Percentiles rank a stretch among this genome's conserved stretches.
These are phyloP conservation scores for Pseudogymnoascus sp. DNA, from an alignment of 2,329 filamentous ascomycete genomes.

Conservation along the genomic window DNA sequence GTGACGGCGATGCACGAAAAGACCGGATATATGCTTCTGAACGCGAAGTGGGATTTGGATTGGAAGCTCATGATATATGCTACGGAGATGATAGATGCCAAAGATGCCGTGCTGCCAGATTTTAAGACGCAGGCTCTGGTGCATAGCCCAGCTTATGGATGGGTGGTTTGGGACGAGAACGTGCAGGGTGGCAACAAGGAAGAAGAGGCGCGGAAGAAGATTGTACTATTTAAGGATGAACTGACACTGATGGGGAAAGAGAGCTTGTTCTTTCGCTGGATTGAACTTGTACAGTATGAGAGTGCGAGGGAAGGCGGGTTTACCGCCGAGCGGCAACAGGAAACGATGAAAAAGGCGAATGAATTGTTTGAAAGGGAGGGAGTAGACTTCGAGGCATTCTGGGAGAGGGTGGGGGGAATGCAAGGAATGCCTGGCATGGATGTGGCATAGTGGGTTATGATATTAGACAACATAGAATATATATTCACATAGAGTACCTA, in stretches of 20 bases:
- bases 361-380: constrained; percentile 66
- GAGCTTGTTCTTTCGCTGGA: constrained; percentile 83
- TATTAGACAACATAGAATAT: constrained; percentile 2
- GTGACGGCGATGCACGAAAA: constrained; percentile 62
- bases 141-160: constrained; percentile 60
- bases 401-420: constrained; percentile 61
- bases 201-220: constrained; percentile 63
- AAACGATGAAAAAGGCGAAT: constrained; percentile 66
- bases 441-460: neutral
- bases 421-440: constrained; percentile 47
- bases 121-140: constrained; percentile 67
- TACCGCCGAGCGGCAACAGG: constrained; percentile 63
- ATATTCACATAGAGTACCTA: neutral
- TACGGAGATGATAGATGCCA: constrained; percentile 37
- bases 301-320: constrained; percentile 73
- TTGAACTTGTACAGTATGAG: constrained; percentile 87
- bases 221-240: constrained; percentile 72
- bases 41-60: constrained; percentile 79
- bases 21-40: constrained; percentile 83
- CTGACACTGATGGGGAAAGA: constrained; percentile 75
- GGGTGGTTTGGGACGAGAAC: constrained; percentile 61
- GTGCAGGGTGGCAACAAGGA: constrained; percentile 39
- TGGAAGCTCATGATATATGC: constrained; percentile 74
- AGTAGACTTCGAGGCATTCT: constrained; percentile 77
- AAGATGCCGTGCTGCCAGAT: constrained; percentile 43